Conservation (phyloP, 163 green algal species). For the Chlamydomonas reinhardtii region DNA sequence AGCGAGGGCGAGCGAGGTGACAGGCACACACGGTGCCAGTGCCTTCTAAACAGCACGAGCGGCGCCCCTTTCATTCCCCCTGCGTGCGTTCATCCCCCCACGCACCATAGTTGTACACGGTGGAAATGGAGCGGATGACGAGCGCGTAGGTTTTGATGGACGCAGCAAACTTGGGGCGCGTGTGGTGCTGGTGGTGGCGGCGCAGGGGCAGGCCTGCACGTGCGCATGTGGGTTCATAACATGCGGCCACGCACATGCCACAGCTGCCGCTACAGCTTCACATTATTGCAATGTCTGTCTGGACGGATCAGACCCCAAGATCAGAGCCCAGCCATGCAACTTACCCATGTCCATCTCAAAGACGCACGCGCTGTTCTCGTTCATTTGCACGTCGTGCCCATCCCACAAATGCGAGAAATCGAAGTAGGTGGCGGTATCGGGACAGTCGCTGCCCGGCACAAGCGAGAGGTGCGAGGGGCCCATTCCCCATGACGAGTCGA, state of each 20-base stretch:
- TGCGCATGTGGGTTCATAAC: too few species aligned
- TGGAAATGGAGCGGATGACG: neutral
- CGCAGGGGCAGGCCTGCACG: neutral
- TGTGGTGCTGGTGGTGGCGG: slow-evolving; percentile 1
- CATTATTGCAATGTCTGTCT: too few species aligned
- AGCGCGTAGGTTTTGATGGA: neutral
- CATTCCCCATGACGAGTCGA: neutral
- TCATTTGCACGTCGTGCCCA: too few species aligned
- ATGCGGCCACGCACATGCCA: too few species aligned
- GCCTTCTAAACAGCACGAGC: too few species aligned
- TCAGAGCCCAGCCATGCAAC: too few species aligned
- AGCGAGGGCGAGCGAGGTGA: too few species aligned
- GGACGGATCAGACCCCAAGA: too few species aligned
- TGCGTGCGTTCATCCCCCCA: too few species aligned
- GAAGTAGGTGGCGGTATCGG: neutral
- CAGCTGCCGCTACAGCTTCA: too few species aligned
- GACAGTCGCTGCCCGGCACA: neutral
- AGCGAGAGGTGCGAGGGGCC: neutral
- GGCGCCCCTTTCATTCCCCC: too few species aligned
- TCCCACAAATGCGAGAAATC: slow-evolving; percentile 2
- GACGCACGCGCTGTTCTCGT: neutral
- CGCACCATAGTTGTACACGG: neutral
- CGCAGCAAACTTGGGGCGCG: neutral
- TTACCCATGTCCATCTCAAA: slow-evolving; percentile 19
- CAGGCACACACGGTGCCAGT: too few species aligned